These are phyloP conservation scores for Chimonanthus praecox DNA, from an alignment of 164 flowering plant species.

Conservation along the genomic window DNA sequence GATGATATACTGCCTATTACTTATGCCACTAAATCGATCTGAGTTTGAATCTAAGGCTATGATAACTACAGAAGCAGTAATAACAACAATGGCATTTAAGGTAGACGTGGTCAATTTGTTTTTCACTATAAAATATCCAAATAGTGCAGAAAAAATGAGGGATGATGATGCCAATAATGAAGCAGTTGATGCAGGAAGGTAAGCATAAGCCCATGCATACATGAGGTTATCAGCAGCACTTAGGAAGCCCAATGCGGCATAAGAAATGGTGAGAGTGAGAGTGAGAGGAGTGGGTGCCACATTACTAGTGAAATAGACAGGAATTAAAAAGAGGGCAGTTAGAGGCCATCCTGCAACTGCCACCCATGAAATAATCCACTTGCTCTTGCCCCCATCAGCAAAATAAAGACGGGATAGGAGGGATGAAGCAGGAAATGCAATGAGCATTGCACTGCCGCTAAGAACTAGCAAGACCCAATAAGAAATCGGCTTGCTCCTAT, in stretches of 20 bases:
- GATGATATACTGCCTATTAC: conserved; percentile 46
- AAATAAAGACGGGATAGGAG: conserved; percentile 81
- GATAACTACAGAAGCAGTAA: conserved; percentile 67
- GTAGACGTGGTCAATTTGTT: conserved; percentile 58
- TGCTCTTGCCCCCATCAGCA: conserved; percentile 75
- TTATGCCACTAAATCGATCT: conserved; percentile 52
- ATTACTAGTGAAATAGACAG: conserved; percentile 42
- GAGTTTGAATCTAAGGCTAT: conserved; percentile 84
- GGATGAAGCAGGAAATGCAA: conserved; percentile 85
- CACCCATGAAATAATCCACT: conserved; percentile 97
- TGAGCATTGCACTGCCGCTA: conserved; percentile 67
- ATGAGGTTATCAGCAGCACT: conserved; percentile 87
- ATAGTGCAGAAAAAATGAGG: conserved; percentile 68
- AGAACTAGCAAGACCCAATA: conserved; percentile 66
- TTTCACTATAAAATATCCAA: conserved; percentile 62
- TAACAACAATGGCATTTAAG: conserved; percentile 63
- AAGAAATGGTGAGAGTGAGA: conserved; percentile 50
- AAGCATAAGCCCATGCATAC: conserved; percentile 89
- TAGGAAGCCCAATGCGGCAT: conserved; percentile 63
- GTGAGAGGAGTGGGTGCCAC: conserved; percentile 50
- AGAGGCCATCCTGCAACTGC: conserved; percentile 95
- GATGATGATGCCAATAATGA: conserved; percentile 77
- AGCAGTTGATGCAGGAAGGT: conserved; percentile 91
- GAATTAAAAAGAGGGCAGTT: conserved; percentile 45
- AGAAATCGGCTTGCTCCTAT: conserved; percentile 53